Conservation (phyloP, 108 stramenopile species). For the Skeletonema potamos region DNA sequence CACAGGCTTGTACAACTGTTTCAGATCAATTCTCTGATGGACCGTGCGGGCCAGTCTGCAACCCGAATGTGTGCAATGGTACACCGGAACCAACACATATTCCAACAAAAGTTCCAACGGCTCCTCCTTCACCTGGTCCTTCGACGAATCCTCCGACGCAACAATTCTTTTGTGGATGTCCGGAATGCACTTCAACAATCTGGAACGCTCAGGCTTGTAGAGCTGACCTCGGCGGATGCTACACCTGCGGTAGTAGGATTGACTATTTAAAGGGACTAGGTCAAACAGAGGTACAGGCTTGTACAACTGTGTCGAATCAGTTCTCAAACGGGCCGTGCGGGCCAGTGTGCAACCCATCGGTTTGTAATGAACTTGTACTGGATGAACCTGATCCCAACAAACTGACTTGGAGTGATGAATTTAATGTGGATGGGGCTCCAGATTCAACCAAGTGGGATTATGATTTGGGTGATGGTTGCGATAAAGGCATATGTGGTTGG, state of each 20-base stretch:
- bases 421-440: conserved; percentile 29
- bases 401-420: conserved; percentile 28
- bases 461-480: conserved; percentile 33
- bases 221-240: neutral
- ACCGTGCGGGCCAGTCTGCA: neutral
- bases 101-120: neutral
- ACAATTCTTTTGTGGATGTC: conserved; percentile 6
- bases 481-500: conserved; percentile 17
- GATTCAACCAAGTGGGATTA: conserved; percentile 12
- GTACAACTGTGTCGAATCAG: conserved; percentile 8
- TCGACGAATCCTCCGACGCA: neutral
- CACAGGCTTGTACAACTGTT: neutral
- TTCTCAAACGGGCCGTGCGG: conserved; percentile 11
- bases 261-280: neutral
- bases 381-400: conserved; percentile 31
- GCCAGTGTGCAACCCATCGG: conserved; percentile 9
- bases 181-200: neutral
- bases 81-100: neutral
- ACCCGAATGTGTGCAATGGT: neutral
- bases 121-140: neutral
- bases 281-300: neutral
- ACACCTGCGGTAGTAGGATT: conserved; percentile 9
- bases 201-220: neutral
- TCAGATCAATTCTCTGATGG: neutral
- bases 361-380: neutral